Percentiles rank a stretch among this genome's conserved stretches.
phyloP scores from a whole-genome alignment of 805 yeast genomes.

The Kuraishia ogatae region DNA sequence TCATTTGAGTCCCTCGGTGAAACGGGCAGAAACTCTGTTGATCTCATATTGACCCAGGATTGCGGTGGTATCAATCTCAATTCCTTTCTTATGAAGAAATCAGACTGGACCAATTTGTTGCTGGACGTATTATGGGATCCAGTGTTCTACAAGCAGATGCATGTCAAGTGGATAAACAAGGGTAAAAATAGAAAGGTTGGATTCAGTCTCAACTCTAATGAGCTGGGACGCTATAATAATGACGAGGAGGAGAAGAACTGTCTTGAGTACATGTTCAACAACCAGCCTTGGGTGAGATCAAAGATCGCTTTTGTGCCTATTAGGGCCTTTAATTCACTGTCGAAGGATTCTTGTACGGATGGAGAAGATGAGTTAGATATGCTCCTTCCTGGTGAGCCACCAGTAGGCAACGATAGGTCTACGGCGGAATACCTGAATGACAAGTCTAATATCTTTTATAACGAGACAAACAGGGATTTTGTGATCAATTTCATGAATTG shows the following conservation, averaged over 20 bases:
- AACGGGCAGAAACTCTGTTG: slow-evolving; percentile 23
- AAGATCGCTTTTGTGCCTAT: slow-evolving; percentile 30
- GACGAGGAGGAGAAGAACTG: slow-evolving; percentile 29
- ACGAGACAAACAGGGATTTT: slow-evolving; percentile 27
- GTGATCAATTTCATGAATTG: slow-evolving; percentile 31
- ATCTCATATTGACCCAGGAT: slow-evolving; percentile 29
- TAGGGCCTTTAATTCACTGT: slow-evolving; percentile 26
- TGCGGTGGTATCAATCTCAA: slow-evolving; percentile 33
- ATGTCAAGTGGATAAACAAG: slow-evolving; percentile 21
- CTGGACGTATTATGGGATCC: slow-evolving; percentile 34
- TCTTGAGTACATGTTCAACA: slow-evolving; percentile 26
- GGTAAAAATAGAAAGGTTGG: slow-evolving; percentile 16
- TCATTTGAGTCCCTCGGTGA: slow-evolving; percentile 8
- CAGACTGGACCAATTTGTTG: slow-evolving; percentile 27
- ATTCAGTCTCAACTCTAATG: slow-evolving; percentile 18
- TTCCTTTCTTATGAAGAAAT: slow-evolving; percentile 28
- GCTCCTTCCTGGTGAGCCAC: slow-evolving; percentile 9
- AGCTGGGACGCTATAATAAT: slow-evolving; percentile 22
- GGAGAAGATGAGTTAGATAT: slow-evolving; percentile 16
- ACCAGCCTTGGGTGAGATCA: slow-evolving; percentile 30
- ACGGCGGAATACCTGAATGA: slow-evolving; percentile 11
- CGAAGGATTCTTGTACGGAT: slow-evolving; percentile 26
- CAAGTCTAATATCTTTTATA: slow-evolving; percentile 23
- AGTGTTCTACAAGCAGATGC: slow-evolving; percentile 26
- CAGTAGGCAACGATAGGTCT: slow-evolving; percentile 6